Evolutionary conservation across 441 rosid genomes (phyloP), one percentile per base, ranked within the genome.

Genomic region (Raphanus hybrid): DNA sequence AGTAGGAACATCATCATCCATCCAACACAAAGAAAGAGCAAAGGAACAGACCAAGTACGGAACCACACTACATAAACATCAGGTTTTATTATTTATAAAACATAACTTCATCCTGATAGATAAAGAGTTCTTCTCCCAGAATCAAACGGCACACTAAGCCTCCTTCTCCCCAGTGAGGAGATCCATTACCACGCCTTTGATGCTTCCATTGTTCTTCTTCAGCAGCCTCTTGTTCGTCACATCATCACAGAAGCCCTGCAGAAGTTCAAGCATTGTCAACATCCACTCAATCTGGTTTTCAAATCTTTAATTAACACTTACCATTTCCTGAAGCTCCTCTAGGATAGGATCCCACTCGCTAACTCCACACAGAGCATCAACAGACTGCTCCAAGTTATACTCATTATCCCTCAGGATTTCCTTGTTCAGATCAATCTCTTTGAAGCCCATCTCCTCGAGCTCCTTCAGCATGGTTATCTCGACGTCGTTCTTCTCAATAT

Each of bases 151-250:
- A 69, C 55, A 64, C 77, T 81, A 91, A 48, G 84, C 87, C 76
- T 74, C 75, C 79, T 82, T 88, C 75, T 74, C 75, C 75, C 89
- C 94, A 1, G 90, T 79, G 35, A 96, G 87, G 18, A 93, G 95
- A 84, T 96, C 98, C 98, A 93, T 89, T 5, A 96, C 99, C 57
- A 91, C 97, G 1, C 92, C 85, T 82, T 85, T 91, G 84, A 93
- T 93, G 76, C 98, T 96, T 77, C 99, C 98, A 55, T 92, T 88
- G 82, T 96, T 96, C 88, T 96, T 96, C 94, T 87, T 82, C 80
- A 96, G 84, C 79, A 96, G 91, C 88, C 80, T 88, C 89, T 77
- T 92, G 93, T 93, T 96, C 78, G 77, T 86, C 71, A 87, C 92
- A 8, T 78, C 82, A 74, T 96, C 92, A 57, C 75, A 34, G 81